Evolutionary conservation across 2,329 filamentous ascomycete species (phyloP), one percentile per base, ranked within the genome.

Genomic region (Endoconidiophora laricicola): DNA sequence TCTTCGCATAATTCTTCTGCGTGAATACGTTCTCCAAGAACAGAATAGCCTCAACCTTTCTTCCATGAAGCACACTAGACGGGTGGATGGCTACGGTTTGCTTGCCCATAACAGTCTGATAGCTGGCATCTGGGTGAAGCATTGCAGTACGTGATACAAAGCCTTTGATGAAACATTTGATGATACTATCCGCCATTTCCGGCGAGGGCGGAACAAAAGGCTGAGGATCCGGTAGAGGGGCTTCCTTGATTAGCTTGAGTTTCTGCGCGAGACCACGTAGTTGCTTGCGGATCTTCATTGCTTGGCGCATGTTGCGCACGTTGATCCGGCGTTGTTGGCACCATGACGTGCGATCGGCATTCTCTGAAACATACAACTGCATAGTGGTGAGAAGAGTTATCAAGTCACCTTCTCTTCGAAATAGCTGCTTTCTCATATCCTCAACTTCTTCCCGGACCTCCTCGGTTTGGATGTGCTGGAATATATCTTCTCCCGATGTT

Each of bases 21-120:
- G 78, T 82, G 56, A 74, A 81, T 0, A 81, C 76, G 55, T 81
- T 74, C 55, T 82, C 78, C 7, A 81, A 60, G 54, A 80, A 82
- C 76, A 82, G 78, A 58, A 82, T 79, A 3, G 76, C 77, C 61
- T 80, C 77, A 58, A 69, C 71, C 62, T 79, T 80, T 57, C 72
- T 69, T 0, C 78, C 76, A 55, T 79, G 74, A 44, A 81, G 56
- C 0, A 78, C 73, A 55, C 78, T 81, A 0, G 74, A 70, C 0
- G 78, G 78, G 56, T 82, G 78, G 16, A 81, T 73, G 0, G 73
- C 68, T 7, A 82, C 74, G 2, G 70, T 64, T 46, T 80, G 74
- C 57, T 77, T 78, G 18, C 75, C 77, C 26, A 73, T 67, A 0
- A 72, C 66, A 0, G 77, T 81, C 5, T 73, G 68, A 52, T 79